Percentiles rank a stretch among this genome's conserved stretches.
Conservation (phyloP, 1,139 yeast species). For the Pichia terricola region DNA sequence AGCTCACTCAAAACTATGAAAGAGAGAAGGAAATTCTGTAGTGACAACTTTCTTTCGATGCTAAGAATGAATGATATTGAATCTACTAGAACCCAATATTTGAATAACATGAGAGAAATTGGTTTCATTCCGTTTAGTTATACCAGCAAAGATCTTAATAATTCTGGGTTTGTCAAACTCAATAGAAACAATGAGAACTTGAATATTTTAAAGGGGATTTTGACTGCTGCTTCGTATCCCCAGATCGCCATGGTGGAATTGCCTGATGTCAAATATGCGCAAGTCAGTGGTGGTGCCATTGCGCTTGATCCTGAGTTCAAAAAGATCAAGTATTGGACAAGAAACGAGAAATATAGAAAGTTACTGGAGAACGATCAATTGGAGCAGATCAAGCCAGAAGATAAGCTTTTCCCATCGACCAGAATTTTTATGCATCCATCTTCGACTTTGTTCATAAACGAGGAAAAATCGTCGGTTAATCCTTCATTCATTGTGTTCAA, state of each 20-base stretch:
- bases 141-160: constrained; percentile 15
- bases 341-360: constrained; percentile 34
- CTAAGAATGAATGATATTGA: constrained; percentile 61
- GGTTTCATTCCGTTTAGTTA: constrained; percentile 60
- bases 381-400: background rate
- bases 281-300: constrained; percentile 68
- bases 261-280: constrained; percentile 71
- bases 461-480: constrained; percentile 14
- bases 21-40: constrained; percentile 41
- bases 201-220: constrained; percentile 50
- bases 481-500: constrained; percentile 42
- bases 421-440: constrained; percentile 82
- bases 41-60: constrained; percentile 54
- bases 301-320: constrained; percentile 78
- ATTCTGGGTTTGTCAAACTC: constrained; percentile 5
- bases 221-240: constrained; percentile 79
- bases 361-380: constrained; percentile 9
- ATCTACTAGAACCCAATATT: constrained; percentile 60
- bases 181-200: constrained; percentile 45
- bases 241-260: constrained; percentile 69
- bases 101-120: constrained; percentile 58
- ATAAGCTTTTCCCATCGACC: constrained; percentile 38
- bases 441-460: constrained; percentile 46
- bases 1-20: constrained; percentile 19
- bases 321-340: constrained; percentile 61